Evolutionary conservation across 768 basidiomycete species (phyloP).

Genomic region (Lyophyllum decastes): DNA sequence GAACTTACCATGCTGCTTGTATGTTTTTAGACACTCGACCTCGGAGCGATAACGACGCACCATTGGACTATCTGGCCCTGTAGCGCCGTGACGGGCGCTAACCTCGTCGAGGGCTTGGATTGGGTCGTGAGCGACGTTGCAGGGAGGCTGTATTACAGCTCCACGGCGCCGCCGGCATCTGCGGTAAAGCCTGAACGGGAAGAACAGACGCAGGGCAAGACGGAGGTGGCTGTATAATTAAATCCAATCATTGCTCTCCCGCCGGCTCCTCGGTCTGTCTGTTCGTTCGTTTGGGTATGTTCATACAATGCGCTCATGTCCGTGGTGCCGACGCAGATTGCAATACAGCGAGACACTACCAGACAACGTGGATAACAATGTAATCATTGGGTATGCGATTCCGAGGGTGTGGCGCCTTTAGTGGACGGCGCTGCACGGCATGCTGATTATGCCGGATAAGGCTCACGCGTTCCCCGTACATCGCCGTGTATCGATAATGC

Average conservation of each 20-base stretch:
- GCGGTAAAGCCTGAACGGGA: not conserved
- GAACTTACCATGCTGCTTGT: conserved; percentile 1
- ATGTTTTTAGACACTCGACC: conserved; percentile 37
- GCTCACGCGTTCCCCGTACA: not conserved
- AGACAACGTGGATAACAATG: conserved; percentile 3
- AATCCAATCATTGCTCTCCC: not conserved
- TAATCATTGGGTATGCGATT: not conserved
- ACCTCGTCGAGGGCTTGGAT: conserved; percentile 82
- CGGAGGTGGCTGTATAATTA: not conserved
- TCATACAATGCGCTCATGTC: conserved; percentile 10
- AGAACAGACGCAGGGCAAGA: not conserved
- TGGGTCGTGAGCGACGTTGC: conserved; percentile 94
- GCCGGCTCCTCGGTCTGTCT: not conserved
- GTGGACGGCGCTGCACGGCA: not conserved
- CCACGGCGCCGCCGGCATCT: conserved; percentile 27
- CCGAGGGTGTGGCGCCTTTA: not conserved
- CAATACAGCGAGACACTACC: not conserved
- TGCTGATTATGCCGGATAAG: not conserved
- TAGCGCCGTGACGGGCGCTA: conserved; percentile 88
- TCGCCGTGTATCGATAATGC: not conserved
- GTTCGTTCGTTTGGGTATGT: not conserved
- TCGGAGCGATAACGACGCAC: conserved; percentile 82
- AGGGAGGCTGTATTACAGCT: conserved; percentile 81
- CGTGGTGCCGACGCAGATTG: conserved; percentile 1
- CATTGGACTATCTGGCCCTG: conserved; percentile 90